Evolutionary conservation across 2,329 filamentous ascomycete species (phyloP).

Genomic region (Diaporthe sp.): DNA sequence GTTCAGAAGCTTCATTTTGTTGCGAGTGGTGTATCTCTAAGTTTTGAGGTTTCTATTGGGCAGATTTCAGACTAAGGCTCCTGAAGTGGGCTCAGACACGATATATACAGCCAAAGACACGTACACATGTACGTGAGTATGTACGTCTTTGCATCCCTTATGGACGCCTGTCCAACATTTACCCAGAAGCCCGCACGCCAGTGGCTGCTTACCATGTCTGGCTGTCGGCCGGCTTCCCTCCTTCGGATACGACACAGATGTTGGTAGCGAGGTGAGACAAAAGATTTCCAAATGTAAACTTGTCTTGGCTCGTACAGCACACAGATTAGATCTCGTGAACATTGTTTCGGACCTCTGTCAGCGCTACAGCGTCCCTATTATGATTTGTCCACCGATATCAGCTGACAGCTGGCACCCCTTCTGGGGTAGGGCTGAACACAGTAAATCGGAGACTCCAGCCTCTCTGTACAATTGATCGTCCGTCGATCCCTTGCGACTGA

Average conservation of each 20-base stretch:
- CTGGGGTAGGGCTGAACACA: neutral
- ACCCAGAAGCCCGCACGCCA: neutral
- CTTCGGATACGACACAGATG: neutral
- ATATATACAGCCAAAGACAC: neutral
- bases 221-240: neutral
- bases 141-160: neutral
- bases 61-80: neutral
- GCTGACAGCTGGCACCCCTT: neutral
- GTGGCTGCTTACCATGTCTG: constrained; percentile 26
- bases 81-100: neutral
- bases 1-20: neutral
- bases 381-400: neutral
- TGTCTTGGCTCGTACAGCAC: constrained; percentile 22
- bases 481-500: neutral
- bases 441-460: too few relatives aligned
- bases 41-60: neutral
- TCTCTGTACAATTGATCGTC: constrained; percentile 2
- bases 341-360: neutral
- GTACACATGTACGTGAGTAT: neutral
- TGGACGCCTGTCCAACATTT: neutral
- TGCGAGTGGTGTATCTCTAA: neutral
- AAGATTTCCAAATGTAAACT: neutral
- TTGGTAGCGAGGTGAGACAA: constrained; percentile 8
- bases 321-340: constrained; percentile 8
- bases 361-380: neutral